Conservation (phyloP, 306 rosid genomes). For the Arachis stenosperma region DNA sequence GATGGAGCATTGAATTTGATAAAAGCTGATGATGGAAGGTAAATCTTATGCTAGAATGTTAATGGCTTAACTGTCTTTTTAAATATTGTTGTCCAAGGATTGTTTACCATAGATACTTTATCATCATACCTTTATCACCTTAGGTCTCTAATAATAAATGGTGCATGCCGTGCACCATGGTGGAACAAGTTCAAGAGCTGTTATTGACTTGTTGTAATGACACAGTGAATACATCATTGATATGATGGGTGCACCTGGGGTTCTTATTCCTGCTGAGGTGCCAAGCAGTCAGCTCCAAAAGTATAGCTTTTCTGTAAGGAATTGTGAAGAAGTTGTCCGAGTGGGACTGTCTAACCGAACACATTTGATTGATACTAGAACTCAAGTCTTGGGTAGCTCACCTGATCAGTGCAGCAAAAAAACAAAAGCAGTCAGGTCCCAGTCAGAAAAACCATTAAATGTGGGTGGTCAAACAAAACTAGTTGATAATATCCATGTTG, state of each 20-base stretch:
- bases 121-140: conserved; percentile 28
- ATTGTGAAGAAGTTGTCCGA: conserved; percentile 58
- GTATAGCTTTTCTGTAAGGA: conserved; percentile 63
- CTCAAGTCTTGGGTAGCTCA: conserved; percentile 44
- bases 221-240: conserved; percentile 98
- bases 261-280: conserved; percentile 91
- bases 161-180: conserved; percentile 28
- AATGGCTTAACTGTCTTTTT: neutral
- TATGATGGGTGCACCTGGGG: conserved; percentile 99
- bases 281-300: conserved; percentile 85
- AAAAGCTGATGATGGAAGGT: conserved; percentile 90
- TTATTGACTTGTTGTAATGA: conserved; percentile 43
- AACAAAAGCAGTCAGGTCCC: conserved; percentile 46
- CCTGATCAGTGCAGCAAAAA: conserved; percentile 46
- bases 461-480: conserved; percentile 48
- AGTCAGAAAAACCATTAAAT: conserved; percentile 53
- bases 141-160: conserved; percentile 22
- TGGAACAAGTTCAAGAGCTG: conserved; percentile 31
- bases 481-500: conserved; percentile 43
- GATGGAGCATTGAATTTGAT: conserved; percentile 97
- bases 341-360: conserved; percentile 49
- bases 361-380: conserved; percentile 47
- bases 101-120: conserved; percentile 20
- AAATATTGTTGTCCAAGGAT: neutral
- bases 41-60: conserved; percentile 37